Base-by-base conservation (phyloP, 1,284 basidiomycete species). In the Trichosporon sp. region DNA sequence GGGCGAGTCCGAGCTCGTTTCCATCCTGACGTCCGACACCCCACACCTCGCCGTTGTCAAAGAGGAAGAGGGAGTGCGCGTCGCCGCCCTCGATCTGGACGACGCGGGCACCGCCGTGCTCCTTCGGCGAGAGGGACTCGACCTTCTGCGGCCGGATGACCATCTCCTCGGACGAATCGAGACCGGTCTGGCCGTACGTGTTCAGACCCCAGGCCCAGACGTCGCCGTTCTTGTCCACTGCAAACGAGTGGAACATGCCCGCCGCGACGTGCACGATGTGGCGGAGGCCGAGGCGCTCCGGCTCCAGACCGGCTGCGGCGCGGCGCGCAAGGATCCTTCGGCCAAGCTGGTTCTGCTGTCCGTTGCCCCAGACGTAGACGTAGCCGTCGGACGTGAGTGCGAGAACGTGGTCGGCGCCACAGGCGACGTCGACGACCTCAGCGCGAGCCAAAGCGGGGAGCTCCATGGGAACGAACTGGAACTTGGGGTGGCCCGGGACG, bases 171-270 rank as follows among this genome's bases (percentile, higher is more conserved):
- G 82, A 80, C 4, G 84, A 81, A 6, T 70, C 72, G 7, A 83
- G 71, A 43, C 91, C 91, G 0, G 88, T 88, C 81, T 93, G 91
- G 37, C 88, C 87, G 81, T 88, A 88, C 51, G 87, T 91, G 84
- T 98, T 97, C 73, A 96, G 86, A 31, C 95, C 95, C 95, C 95
- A 98, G 2, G 90, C 93, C 88, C 90, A 96, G 2, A 95, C 91
- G 66, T 88, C 88, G 48, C 94, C 95, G 26, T 87, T 85, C 74
- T 90, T 88, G 81, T 94, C 91, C 73, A 97, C 90, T 2, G 94
- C 95, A 77, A 96, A 97, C 0, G 93, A 94, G 81, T 93, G 91
- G 83, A 91, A 92, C 59, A 88, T 88, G 8, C 95, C 94, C 0
- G 92, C 88, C 6, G 92, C 94, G 74, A 97, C 86, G 59, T 86